Evolutionary conservation across 495 filamentous ascomycete genomes (phyloP).

Genomic region (Tuber microsphaerosporum): DNA sequence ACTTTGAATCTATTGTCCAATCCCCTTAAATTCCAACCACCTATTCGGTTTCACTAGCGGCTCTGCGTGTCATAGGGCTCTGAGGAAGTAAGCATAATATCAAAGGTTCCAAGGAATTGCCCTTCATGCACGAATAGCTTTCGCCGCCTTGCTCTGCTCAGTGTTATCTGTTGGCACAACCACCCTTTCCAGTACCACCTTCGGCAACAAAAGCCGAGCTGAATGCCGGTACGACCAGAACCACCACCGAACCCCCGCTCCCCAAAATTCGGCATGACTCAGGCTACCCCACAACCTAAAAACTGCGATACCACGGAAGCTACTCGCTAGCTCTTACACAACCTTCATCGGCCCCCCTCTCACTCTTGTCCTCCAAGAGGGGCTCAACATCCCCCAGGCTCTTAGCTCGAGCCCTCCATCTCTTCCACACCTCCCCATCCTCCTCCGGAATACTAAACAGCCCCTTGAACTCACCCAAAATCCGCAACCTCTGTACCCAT

Average conservation of each 20-base stretch:
- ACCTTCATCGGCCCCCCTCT: constrained; percentile 55
- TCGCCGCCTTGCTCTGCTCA: constrained; percentile 62
- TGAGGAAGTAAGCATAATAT: not conserved
- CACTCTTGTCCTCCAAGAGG: constrained; percentile 57
- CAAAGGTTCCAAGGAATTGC: constrained; percentile 50
- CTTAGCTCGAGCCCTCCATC: constrained; percentile 57
- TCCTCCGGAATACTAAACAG: constrained; percentile 54
- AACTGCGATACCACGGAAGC: not conserved
- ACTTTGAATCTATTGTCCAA: not conserved
- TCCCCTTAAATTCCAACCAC: not conserved
- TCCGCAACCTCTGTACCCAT: constrained; percentile 31
- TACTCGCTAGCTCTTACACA: constrained; percentile 56
- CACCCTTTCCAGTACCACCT: not conserved
- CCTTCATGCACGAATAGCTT: constrained; percentile 58
- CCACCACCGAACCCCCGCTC: not conserved
- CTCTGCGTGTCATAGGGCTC: not conserved
- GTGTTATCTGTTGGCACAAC: constrained; percentile 48
- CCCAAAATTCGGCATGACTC: not conserved
- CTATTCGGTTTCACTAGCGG: not conserved
- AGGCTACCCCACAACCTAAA: not conserved
- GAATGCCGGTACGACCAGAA: not conserved
- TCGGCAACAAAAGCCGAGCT: not conserved
- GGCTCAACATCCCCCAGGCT: constrained; percentile 53
- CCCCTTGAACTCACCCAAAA: constrained; percentile 65
- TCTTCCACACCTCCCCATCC: constrained; percentile 51